A percentile compares a stretch with the other conserved stretches of the same genome.
These are phyloP conservation scores for Beta lomatogona DNA, from an alignment of 179 eudicot genomes.

Conservation along the genomic window DNA sequence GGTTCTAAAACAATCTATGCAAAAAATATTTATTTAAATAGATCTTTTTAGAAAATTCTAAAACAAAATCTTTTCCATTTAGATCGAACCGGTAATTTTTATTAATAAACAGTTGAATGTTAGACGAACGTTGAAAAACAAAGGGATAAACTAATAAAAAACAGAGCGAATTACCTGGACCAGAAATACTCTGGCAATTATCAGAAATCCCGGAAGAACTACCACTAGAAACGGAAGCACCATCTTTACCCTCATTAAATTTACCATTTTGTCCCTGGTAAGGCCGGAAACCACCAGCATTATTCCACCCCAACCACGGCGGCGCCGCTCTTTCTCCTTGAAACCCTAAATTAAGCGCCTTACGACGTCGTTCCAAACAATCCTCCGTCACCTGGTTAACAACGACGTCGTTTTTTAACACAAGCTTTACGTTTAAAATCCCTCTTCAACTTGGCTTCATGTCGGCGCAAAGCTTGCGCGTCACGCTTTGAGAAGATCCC, in stretches of 20 bases:
- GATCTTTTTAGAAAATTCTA: too few species aligned
- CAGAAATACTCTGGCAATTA: conserved; percentile 39
- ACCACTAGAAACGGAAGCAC: conserved; percentile 33
- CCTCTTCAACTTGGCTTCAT: conserved; percentile 42
- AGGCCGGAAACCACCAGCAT: conserved; percentile 32
- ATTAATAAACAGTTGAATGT: background rate
- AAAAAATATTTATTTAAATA: too few species aligned
- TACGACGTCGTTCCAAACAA: conserved; percentile 22
- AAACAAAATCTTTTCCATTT: too few species aligned
- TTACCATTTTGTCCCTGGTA: conserved; percentile 30
- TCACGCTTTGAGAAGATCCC: conserved; percentile 35
- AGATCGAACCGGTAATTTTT: too few species aligned
- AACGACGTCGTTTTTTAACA: conserved; percentile 14
- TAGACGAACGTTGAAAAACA: background rate
- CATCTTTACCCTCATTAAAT: conserved; percentile 8
- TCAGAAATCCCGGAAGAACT: conserved; percentile 49
- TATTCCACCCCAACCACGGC: conserved; percentile 38
- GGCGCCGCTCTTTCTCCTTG: conserved; percentile 20
- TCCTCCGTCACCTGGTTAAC: background rate
- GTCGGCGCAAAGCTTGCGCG: conserved; percentile 43
- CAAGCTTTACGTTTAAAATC: conserved; percentile 40
- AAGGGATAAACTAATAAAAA: too few species aligned
- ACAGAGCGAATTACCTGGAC: conserved; percentile 33
- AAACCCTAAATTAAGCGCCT: conserved; percentile 15
- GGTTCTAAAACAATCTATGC: too few species aligned